Conservation (phyloP, 176 grass and related monocot species). For the Carex littledalei region DNA sequence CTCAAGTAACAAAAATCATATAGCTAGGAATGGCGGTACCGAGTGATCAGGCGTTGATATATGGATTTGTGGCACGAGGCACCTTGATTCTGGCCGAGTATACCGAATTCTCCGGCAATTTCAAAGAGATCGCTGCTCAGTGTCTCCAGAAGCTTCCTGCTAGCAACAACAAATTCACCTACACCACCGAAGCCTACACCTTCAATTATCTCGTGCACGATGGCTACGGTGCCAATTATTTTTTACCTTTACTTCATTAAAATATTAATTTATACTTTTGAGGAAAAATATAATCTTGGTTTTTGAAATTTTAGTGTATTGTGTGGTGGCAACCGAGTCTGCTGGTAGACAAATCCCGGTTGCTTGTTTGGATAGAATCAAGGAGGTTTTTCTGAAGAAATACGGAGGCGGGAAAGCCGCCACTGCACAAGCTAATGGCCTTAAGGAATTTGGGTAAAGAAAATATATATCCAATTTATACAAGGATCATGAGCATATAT, state of each 20-base stretch:
- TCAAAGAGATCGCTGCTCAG: slow-evolving; percentile 62
- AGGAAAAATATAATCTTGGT: not conserved
- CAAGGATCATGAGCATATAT: not conserved
- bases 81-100: slow-evolving; percentile 69
- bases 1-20: not conserved
- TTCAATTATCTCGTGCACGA: slow-evolving; percentile 86
- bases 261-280: not conserved
- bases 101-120: slow-evolving; percentile 81
- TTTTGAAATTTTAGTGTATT: slow-evolving; percentile 49
- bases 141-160: slow-evolving; percentile 74
- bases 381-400: slow-evolving; percentile 65
- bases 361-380: slow-evolving; percentile 72
- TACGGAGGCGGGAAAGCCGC: slow-evolving; percentile 71
- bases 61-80: slow-evolving; percentile 79
- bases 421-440: slow-evolving; percentile 59
- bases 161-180: slow-evolving; percentile 75
- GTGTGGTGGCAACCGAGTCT: slow-evolving; percentile 54
- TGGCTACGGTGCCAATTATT: slow-evolving; percentile 44
- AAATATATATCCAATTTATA: not conserved
- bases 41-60: slow-evolving; percentile 36
- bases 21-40: slow-evolving; percentile 44
- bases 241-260: not conserved
- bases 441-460: slow-evolving; percentile 82
- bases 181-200: slow-evolving; percentile 71
- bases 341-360: slow-evolving; percentile 58